Conservation (phyloP, 2,329 filamentous ascomycete species). For the Mollisiaceae sp. region DNA sequence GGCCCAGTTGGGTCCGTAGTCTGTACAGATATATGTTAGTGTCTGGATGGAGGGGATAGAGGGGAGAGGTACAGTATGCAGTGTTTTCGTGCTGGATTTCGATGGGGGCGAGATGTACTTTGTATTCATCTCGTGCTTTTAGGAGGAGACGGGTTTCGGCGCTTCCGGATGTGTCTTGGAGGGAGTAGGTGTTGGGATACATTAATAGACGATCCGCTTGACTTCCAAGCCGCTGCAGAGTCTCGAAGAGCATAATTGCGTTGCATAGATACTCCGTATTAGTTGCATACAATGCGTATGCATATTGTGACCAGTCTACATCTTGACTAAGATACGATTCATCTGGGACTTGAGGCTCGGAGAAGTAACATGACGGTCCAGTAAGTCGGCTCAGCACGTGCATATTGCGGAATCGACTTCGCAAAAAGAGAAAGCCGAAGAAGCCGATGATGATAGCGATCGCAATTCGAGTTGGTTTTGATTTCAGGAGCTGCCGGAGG, state of each 20-base stretch:
- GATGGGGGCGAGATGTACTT: constrained; percentile 51
- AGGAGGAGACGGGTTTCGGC: constrained; percentile 45
- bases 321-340: constrained; percentile 22
- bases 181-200: constrained; percentile 46
- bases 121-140: constrained; percentile 51
- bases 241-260: constrained; percentile 56
- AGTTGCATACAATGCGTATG: constrained; percentile 57
- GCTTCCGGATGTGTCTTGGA: constrained; percentile 45
- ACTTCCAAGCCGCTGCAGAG: constrained; percentile 48
- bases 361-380: constrained; percentile 27
- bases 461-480: constrained; percentile 13
- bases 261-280: constrained; percentile 55
- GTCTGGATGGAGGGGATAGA: not conserved
- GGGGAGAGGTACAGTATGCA: constrained; percentile 44
- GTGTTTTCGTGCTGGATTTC: constrained; percentile 46
- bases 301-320: constrained; percentile 51
- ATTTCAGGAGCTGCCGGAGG: constrained; percentile 44
- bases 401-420: not conserved
- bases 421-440: constrained; percentile 12
- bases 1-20: constrained; percentile 31
- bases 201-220: constrained; percentile 53
- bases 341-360: constrained; percentile 13
- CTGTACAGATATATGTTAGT: constrained; percentile 6
- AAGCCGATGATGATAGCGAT: constrained; percentile 11
- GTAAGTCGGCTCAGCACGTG: constrained; percentile 18